Conservation (phyloP, 192 early-diverging fungal genomes). For the Geranomyces variabilis region DNA sequence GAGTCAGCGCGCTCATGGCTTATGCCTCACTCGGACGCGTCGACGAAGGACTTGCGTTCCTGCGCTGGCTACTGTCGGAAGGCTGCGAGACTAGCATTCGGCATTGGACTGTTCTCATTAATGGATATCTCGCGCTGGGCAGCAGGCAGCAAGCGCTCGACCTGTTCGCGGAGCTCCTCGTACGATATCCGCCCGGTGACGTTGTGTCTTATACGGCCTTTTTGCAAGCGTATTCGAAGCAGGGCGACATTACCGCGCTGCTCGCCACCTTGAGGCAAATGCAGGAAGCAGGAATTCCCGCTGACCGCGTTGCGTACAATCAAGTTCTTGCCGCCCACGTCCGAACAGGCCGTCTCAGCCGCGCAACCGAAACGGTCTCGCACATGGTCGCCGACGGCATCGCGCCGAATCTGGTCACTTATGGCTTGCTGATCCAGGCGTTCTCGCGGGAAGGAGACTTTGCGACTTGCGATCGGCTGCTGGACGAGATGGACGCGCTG, state of each 20-base stretch:
- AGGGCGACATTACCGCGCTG: not conserved
- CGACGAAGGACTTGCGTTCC: constrained; percentile 11
- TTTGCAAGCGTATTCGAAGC: not conserved
- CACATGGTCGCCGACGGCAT: constrained; percentile 10
- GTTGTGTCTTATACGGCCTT: constrained; percentile 16
- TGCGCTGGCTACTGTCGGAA: not conserved
- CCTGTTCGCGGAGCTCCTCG: not conserved
- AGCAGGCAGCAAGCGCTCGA: not conserved
- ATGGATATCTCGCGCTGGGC: constrained; percentile 11
- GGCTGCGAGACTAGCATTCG: not conserved
- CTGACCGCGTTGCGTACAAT: constrained; percentile 2
- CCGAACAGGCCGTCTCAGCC: not conserved
- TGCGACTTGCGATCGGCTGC: not conserved
- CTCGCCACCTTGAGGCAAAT: not conserved
- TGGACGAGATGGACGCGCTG: constrained; percentile 2
- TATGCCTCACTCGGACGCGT: not conserved
- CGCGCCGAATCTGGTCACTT: constrained; percentile 9
- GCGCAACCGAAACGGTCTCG: not conserved
- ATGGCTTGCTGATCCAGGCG: constrained; percentile 3
- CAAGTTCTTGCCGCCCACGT: constrained; percentile 9
- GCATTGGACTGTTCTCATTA: constrained; percentile 16
- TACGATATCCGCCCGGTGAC: not conserved
- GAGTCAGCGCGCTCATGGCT: not conserved
- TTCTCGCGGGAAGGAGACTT: constrained; percentile 3
- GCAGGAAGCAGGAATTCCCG: not conserved